Percentiles rank a stretch among this genome's conserved stretches.
phyloP scores from a whole-genome alignment of 306 rosid species.

The Comarum palustre region DNA sequence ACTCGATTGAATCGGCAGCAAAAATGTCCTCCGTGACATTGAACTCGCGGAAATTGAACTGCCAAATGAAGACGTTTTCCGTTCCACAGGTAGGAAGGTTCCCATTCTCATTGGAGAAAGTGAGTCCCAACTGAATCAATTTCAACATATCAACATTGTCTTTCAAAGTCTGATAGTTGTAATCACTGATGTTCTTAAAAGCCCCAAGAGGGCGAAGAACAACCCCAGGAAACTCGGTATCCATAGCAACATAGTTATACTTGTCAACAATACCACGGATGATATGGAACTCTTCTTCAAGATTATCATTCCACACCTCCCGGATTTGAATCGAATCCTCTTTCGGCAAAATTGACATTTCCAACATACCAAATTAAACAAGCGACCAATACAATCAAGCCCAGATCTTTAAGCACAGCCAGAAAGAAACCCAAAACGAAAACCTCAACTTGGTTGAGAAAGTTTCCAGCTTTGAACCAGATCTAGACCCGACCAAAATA shows the following conservation, averaged over 20 bases:
- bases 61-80: conserved; percentile 53
- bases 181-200: conserved; percentile 74
- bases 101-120: conserved; percentile 73
- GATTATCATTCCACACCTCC: conserved; percentile 83
- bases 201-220: conserved; percentile 79
- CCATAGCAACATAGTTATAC: conserved; percentile 72
- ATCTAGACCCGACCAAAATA: conserved; percentile 2
- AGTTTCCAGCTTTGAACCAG: conserved; percentile 14
- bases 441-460: conserved; percentile 15
- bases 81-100: conserved; percentile 72
- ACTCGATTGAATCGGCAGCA: conserved; percentile 61
- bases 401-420: conserved; percentile 52
- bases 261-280: conserved; percentile 68
- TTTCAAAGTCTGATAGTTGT: conserved; percentile 73
- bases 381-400: conserved; percentile 24
- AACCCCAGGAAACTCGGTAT: conserved; percentile 89
- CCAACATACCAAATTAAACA: conserved; percentile 27
- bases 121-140: conserved; percentile 85
- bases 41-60: conserved; percentile 69
- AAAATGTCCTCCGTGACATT: conserved; percentile 49
- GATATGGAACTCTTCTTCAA: conserved; percentile 67
- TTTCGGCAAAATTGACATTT: conserved; percentile 74
- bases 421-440: conserved; percentile 10
- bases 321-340: conserved; percentile 76
- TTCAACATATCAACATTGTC: conserved; percentile 88